A percentile compares a stretch with the other conserved stretches of the same genome.
phyloP scores from a whole-genome alignment of 306 rosid genomes.

The Rubus idaeus region DNA sequence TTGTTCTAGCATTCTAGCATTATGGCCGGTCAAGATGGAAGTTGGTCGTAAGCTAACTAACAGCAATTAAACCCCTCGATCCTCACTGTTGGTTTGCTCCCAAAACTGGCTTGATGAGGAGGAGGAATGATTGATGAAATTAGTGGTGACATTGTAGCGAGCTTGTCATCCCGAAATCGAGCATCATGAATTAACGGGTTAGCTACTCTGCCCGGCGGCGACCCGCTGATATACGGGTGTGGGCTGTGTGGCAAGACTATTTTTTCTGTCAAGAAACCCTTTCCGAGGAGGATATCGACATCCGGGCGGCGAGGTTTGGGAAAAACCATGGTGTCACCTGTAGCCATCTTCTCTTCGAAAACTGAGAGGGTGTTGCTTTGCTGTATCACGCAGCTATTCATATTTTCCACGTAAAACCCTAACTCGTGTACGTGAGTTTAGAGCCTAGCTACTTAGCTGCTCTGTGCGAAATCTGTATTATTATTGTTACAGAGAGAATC shows the following conservation, averaged over 20 bases:
- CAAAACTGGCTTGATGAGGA: background rate
- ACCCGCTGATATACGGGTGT: background rate
- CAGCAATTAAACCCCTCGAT: background rate
- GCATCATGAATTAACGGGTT: background rate
- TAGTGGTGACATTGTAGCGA: background rate
- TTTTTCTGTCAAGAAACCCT: background rate
- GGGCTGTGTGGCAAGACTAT: background rate
- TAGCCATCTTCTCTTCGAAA: background rate
- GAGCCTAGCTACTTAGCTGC: background rate
- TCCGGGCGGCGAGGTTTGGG: background rate
- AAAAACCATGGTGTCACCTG: background rate
- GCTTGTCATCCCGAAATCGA: background rate
- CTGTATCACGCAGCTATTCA: background rate
- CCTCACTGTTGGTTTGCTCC: background rate
- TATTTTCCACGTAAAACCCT: background rate
- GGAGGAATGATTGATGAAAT: background rate
- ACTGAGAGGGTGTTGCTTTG: background rate
- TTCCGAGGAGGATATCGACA: background rate
- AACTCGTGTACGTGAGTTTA: background rate
- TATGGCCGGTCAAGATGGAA: background rate
- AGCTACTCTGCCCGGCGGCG: background rate
- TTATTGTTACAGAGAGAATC: no score
- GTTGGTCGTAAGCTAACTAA: background rate
- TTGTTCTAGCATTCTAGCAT: background rate
- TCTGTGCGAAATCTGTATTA: no score